phyloP scores from a whole-genome alignment of 306 rosid species.

The Delonix regia region DNA sequence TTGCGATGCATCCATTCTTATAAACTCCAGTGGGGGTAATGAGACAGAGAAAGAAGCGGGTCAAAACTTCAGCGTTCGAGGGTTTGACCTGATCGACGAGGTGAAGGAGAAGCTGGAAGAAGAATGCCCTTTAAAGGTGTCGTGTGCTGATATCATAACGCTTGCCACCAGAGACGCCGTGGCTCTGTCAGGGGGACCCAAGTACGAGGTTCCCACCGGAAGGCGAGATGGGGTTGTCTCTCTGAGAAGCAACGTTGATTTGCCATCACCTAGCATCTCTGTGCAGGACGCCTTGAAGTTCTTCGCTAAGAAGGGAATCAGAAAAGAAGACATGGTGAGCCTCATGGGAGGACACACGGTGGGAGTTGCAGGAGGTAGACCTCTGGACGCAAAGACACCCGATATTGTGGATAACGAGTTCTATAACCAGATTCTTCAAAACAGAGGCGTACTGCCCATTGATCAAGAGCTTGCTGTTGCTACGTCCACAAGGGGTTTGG shows the following conservation, averaged over 20 bases:
- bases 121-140: constrained; percentile 58
- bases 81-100: constrained; percentile 53
- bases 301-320: background rate
- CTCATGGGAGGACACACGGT: background rate
- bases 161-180: constrained; percentile 60
- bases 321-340: background rate
- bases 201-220: constrained; percentile 52
- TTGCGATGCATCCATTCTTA: constrained; percentile 65
- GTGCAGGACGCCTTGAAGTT: background rate
- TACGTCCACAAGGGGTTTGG: constrained; percentile 9
- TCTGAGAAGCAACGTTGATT: background rate
- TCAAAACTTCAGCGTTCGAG: constrained; percentile 42
- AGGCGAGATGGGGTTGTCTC: constrained; percentile 23
- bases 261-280: background rate
- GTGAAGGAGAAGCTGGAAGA: constrained; percentile 48
- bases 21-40: constrained; percentile 39
- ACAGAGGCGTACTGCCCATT: constrained; percentile 34
- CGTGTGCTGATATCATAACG: constrained; percentile 66
- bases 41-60: constrained; percentile 37
- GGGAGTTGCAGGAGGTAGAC: background rate
- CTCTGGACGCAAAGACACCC: constrained; percentile 53
- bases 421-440: constrained; percentile 39
- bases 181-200: constrained; percentile 55
- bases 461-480: constrained; percentile 45
- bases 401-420: constrained; percentile 45